Evolutionary conservation across 495 filamentous ascomycete species (phyloP).

Genomic region (Haplographium delicatum): DNA sequence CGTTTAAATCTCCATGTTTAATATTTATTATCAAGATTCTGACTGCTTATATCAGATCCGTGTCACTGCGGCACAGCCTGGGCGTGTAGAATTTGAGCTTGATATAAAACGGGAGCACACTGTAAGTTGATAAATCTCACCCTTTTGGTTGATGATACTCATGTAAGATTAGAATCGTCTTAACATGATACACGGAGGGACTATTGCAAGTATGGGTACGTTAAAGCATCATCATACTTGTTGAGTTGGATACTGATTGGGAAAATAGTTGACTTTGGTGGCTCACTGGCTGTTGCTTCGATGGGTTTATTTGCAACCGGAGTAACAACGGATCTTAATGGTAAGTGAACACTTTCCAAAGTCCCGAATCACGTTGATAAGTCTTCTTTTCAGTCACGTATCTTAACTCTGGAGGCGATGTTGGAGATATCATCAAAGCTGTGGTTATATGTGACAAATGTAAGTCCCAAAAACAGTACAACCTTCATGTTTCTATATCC

Average conservation of each 20-base stretch:
- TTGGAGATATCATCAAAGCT: slow-evolving; percentile 71
- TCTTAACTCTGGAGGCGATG: slow-evolving; percentile 71
- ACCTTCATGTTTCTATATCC: too few species aligned
- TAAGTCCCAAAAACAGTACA: slow-evolving; percentile 33
- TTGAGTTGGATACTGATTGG: slow-evolving; percentile 6
- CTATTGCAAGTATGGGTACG: slow-evolving; percentile 84
- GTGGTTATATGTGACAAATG: slow-evolving; percentile 79
- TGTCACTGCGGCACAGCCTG: slow-evolving; percentile 69
- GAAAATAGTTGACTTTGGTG: slow-evolving; percentile 79
- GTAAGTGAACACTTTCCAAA: slow-evolving; percentile 41
- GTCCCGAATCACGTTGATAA: too few species aligned
- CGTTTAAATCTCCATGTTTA: not conserved
- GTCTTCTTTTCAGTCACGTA: slow-evolving; percentile 93
- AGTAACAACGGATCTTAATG: slow-evolving; percentile 88
- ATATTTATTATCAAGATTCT: not conserved
- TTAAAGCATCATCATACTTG: not conserved
- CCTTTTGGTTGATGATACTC: not conserved
- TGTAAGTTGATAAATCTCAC: slow-evolving; percentile 37
- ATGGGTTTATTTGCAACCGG: slow-evolving; percentile 83
- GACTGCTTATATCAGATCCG: slow-evolving; percentile 50
- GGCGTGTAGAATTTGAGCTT: slow-evolving; percentile 81
- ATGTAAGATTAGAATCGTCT: slow-evolving; percentile 65
- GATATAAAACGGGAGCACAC: slow-evolving; percentile 85
- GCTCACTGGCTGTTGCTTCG: slow-evolving; percentile 89
- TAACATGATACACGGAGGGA: slow-evolving; percentile 87